Evolutionary conservation across 129 eudicot species (phyloP), one percentile per base, ranked within the genome.

Genomic region (carrot (Daucus carota)): DNA sequence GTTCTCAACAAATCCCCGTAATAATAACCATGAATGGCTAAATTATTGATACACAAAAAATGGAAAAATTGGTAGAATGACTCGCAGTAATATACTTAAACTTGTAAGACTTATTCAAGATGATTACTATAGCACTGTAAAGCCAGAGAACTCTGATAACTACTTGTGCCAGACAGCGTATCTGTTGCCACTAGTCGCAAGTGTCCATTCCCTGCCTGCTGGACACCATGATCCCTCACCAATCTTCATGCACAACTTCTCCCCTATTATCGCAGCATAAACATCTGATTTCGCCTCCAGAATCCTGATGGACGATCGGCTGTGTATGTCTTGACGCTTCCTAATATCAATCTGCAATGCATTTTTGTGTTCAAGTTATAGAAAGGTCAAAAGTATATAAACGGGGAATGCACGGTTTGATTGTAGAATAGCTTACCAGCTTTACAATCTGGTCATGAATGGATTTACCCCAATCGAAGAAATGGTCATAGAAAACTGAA

Each of bases 211-310:
- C 43, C 75, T 81, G 47, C 97, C 90, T 4, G 86, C 73, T 7
- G 98, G 98, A 81, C 95, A 86, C 98, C 98, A 93, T 8, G 95
- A 90, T 42, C 92, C 92, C 22, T 92, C 91, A 44, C 98, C 97
- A 28, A 93, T 85, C 82, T 93, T 93, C 97, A 93, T 87, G 76
- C 88, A 80, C 67, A 93, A 20, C 52, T 87, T 93, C 76, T 93
- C 95, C 42, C 90, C 96, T 3, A 93, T 88, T 45, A 76, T 75
- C 66, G 98, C 98, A 50, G 98, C 94, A 26, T 93, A 93, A 10
- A 93, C 83, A 81, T 90, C 87, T 62, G 96, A 73, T 76, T 87
- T 86, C 34, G 98, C 98, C 70, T 90, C 96, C 1, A 88, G 75
- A 74, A 93, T 90, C 72, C 80, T 85, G 70, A 93, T 81, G 31